Conservation (phyloP, 352 stramenopile genomes). For the Phytopythium cucurbitacearum region DNA sequence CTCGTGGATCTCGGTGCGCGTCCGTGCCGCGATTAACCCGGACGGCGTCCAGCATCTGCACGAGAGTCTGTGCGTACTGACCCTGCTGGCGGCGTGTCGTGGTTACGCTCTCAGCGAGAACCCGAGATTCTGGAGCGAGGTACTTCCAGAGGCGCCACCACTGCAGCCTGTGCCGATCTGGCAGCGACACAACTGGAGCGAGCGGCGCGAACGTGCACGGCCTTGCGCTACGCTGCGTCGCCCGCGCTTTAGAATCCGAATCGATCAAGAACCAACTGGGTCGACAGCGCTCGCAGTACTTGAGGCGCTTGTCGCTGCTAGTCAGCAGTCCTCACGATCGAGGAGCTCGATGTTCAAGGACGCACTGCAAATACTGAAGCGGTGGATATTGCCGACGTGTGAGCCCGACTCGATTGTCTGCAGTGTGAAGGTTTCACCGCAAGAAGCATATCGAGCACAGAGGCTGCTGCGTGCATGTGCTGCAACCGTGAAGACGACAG, state of each 20-base stretch:
- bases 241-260: not conserved
- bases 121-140: conserved; percentile 13
- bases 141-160: conserved; percentile 6
- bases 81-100: conserved; percentile 8
- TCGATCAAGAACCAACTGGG: not conserved
- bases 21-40: not conserved
- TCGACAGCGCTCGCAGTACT: not conserved
- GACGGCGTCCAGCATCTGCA: not conserved
- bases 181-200: conserved; percentile 9
- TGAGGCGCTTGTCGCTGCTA: not conserved
- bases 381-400: conserved; percentile 1
- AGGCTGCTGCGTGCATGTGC: not conserved
- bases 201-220: conserved; percentile 5
- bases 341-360: not conserved
- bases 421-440: not conserved
- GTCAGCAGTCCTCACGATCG: too few relatives aligned
- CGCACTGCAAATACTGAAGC: not conserved
- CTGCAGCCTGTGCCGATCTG: conserved; percentile 6
- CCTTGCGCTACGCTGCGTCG: not conserved
- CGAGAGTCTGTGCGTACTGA: conserved; percentile 15
- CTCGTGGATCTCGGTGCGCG: conserved; percentile 11
- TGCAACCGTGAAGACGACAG: not conserved
- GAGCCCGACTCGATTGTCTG: not conserved
- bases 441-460: not conserved
- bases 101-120: conserved; percentile 14